Conservation (phyloP, 371 early-diverging fungal genomes). For the Thermomucor indicae-seudaticae region DNA sequence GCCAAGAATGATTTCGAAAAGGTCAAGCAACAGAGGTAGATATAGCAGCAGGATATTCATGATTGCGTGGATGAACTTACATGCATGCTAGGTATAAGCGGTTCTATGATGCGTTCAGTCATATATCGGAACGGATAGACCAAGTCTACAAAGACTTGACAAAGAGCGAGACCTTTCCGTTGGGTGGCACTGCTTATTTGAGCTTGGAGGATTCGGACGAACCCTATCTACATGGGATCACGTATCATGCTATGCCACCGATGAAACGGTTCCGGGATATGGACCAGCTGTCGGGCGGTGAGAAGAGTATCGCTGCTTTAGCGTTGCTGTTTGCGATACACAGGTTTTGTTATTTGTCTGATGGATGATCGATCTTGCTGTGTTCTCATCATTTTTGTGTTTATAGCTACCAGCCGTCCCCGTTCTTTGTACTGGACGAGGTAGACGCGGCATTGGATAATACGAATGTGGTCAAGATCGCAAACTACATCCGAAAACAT, state of each 20-base stretch:
- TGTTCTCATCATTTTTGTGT: background rate
- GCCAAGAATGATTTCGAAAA: slow-evolving; percentile 78
- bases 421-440: slow-evolving; percentile 99
- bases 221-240: slow-evolving; percentile 92
- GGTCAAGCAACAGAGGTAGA: slow-evolving; percentile 79
- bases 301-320: slow-evolving; percentile 98
- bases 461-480: slow-evolving; percentile 92
- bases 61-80: background rate
- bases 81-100: slow-evolving; percentile 51
- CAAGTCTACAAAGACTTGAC: slow-evolving; percentile 96
- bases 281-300: slow-evolving; percentile 99
- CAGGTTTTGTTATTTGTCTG: slow-evolving; percentile 32
- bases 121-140: slow-evolving; percentile 88
- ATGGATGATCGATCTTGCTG: background rate
- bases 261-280: slow-evolving; percentile 99
- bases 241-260: slow-evolving; percentile 99
- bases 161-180: slow-evolving; percentile 67
- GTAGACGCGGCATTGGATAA: slow-evolving; percentile 99
- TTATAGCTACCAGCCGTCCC: slow-evolving; percentile 84
- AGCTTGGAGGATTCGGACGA: slow-evolving; percentile 92
- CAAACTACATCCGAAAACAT: slow-evolving; percentile 78
- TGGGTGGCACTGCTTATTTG: slow-evolving; percentile 96
- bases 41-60: background rate
- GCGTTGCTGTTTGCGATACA: slow-evolving; percentile 98
- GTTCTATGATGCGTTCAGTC: slow-evolving; percentile 90